phyloP scores from a whole-genome alignment of 2,329 filamentous ascomycete species.

The Pseudogymnoascus sp. region DNA sequence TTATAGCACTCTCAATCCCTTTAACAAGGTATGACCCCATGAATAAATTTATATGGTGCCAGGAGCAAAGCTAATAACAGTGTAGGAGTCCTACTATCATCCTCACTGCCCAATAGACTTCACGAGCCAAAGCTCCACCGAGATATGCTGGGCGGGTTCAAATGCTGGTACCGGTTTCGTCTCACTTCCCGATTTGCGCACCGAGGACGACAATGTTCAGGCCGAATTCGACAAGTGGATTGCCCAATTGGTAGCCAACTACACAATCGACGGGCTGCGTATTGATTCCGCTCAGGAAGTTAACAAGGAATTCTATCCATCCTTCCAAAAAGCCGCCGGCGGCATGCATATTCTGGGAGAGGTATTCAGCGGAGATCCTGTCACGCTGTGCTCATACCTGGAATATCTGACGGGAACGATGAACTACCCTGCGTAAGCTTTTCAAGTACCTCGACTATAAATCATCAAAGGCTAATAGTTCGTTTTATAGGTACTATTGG shows the following conservation, averaged over 20 bases:
- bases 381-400: conserved; percentile 37
- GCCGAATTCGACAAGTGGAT: conserved; percentile 35
- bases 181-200: conserved; percentile 39
- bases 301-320: conserved; percentile 33
- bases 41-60: background rate
- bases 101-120: conserved; percentile 51
- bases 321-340: conserved; percentile 29
- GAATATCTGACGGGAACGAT: conserved; percentile 37
- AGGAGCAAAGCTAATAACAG: background rate
- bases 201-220: conserved; percentile 35
- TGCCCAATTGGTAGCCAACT: conserved; percentile 34
- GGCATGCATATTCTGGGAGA: conserved; percentile 33
- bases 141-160: conserved; percentile 44
- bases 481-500: background rate
- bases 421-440: conserved; percentile 33
- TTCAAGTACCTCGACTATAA: conserved; percentile 27
- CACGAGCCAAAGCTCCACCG: conserved; percentile 37
- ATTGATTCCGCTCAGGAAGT: conserved; percentile 37
- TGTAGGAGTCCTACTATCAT: conserved; percentile 49
- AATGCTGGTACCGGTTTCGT: conserved; percentile 27
- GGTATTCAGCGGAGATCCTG: conserved; percentile 32
- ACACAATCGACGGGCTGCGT: conserved; percentile 36
- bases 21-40: conserved; percentile 36
- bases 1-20: conserved; percentile 45
- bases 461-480: background rate